Conservation (phyloP, 2,329 filamentous ascomycete genomes). For the Lecanoromycetidae sp. region DNA sequence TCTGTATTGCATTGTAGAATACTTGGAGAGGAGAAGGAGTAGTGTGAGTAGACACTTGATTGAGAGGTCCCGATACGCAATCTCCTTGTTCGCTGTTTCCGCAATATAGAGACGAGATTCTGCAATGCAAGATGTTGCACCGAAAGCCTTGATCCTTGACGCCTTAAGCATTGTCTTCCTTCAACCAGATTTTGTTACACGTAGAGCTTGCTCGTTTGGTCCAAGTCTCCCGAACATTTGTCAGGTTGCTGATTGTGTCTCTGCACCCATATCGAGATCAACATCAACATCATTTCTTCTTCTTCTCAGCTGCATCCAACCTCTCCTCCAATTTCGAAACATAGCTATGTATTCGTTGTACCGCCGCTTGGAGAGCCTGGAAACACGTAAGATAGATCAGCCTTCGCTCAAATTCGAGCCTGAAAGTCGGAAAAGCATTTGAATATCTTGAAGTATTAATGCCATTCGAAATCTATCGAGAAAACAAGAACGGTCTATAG, state of each 20-base stretch:
- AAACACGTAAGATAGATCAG: conserved; percentile 8
- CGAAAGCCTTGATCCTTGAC: too few species aligned
- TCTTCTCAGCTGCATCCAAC: conserved; percentile 56
- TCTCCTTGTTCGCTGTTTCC: too few species aligned
- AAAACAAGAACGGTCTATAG: conserved; percentile 1
- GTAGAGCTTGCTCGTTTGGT: too few species aligned
- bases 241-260: neutral
- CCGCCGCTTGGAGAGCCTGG: conserved; percentile 75
- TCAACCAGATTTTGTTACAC: too few species aligned
- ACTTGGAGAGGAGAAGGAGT: too few species aligned
- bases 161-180: too few species aligned
- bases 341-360: conserved; percentile 75
- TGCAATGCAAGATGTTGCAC: too few species aligned
- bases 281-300: conserved; percentile 36
- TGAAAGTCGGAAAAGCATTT: neutral
- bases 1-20: too few species aligned
- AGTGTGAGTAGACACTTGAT: too few species aligned
- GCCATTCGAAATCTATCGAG: conserved; percentile 9
- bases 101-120: too few species aligned
- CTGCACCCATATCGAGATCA: too few species aligned
- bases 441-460: conserved; percentile 7
- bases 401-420: neutral
- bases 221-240: neutral
- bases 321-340: conserved; percentile 71
- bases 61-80: too few species aligned